phyloP scores from a whole-genome alignment of 768 basidiomycete species.

The Symmetrospora coprosmae region DNA sequence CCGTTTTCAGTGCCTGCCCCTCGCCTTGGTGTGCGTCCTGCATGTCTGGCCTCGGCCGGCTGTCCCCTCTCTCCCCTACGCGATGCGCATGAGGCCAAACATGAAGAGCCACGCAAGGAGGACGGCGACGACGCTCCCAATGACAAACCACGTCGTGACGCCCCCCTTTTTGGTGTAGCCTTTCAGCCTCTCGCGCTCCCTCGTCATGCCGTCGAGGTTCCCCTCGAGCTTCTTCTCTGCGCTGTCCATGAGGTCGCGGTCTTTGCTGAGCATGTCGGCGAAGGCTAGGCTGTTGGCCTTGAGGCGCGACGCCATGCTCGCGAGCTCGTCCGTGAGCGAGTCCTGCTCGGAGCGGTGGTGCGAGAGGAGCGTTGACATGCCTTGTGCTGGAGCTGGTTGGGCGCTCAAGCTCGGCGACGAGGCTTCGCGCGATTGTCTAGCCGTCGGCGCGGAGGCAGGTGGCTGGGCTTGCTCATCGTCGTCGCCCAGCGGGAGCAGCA shows the following conservation, averaged over 20 bases:
- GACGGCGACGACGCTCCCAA: conserved; percentile 54
- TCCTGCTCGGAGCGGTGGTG: conserved; percentile 44
- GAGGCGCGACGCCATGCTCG: conserved; percentile 73
- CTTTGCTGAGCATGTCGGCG: conserved; percentile 54
- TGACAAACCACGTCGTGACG: conserved; percentile 57
- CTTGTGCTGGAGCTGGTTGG: background rate
- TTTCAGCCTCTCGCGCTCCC: conserved; percentile 51
- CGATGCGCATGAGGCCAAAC: conserved; percentile 16
- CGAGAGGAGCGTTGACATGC: conserved; percentile 22
- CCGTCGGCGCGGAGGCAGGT: background rate
- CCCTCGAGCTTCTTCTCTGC: conserved; percentile 60
- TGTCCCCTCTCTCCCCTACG: no score
- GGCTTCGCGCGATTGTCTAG: background rate
- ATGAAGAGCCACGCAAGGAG: conserved; percentile 48
- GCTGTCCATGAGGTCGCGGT: conserved; percentile 54
- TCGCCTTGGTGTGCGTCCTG: no score
- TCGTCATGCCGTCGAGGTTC: conserved; percentile 56
- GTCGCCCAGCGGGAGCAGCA: background rate
- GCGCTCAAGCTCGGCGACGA: background rate
- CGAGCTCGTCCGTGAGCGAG: conserved; percentile 58
- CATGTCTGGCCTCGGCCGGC: no score
- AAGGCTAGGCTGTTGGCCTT: conserved; percentile 72
- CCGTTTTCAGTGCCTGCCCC: no score
- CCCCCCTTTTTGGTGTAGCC: conserved; percentile 53
- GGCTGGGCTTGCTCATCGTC: background rate